Evolutionary conservation across 495 filamentous ascomycete genomes (phyloP).

Genomic region (Penicillium crystallinum): DNA sequence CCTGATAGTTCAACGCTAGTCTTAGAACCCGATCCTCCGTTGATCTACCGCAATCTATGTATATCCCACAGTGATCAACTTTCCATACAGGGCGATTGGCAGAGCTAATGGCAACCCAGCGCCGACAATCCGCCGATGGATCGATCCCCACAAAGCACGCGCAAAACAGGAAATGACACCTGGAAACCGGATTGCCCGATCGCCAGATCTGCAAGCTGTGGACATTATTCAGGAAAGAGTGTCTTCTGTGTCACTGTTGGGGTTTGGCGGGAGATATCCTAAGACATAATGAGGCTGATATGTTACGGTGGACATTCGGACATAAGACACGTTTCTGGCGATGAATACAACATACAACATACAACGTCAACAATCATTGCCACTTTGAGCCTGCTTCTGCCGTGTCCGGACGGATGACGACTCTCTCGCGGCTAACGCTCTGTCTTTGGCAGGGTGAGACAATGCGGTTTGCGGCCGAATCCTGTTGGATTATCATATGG

Average conservation of each 20-base stretch:
- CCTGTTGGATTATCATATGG: too few species aligned
- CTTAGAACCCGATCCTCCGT: not conserved
- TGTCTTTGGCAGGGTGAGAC: too few species aligned
- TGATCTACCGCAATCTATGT: not conserved
- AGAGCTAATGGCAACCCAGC: slow-evolving; percentile 1
- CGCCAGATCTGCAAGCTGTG: slow-evolving; percentile 9
- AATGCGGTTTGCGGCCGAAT: too few species aligned
- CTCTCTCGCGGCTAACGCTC: too few species aligned
- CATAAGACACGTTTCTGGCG: not conserved
- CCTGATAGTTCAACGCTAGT: not conserved
- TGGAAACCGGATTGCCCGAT: slow-evolving; percentile 20
- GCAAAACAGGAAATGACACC: slow-evolving; percentile 11
- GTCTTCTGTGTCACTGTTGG: slow-evolving; percentile 1
- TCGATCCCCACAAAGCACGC: slow-evolving; percentile 4
- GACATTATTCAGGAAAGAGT: not conserved
- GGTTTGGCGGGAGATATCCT: slow-evolving; percentile 2
- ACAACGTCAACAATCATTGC: not conserved
- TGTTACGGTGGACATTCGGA: not conserved
- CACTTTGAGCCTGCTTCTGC: not conserved
- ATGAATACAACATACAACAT: too few species aligned
- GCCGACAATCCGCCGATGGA: not conserved
- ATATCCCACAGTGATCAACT: not conserved
- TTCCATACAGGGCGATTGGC: not conserved
- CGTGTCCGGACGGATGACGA: not conserved
- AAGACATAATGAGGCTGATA: slow-evolving; percentile 3